Evolutionary conservation across 495 filamentous ascomycete species (phyloP), one percentile per base, ranked within the genome.

Genomic region (Trichoderma gamsii): DNA sequence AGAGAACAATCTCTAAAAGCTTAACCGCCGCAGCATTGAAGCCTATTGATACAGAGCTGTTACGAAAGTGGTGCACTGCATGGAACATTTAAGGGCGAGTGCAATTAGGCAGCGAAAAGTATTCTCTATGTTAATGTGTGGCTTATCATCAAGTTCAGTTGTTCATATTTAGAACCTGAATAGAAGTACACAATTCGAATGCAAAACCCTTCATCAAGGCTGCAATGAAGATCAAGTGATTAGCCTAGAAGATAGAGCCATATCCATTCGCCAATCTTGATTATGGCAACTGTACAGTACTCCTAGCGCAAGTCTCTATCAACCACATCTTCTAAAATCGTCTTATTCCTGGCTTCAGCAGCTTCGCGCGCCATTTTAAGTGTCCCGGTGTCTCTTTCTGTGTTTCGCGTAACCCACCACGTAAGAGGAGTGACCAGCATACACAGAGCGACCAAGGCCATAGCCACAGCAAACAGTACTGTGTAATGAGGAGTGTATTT

Each of bases 241-340:
- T 0, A 9, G 35, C 35, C 5, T n/a, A 7, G 5, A 9, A 38
- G 35, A 38, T 9, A 35, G 35, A 38, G 3, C 5, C 35, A 7
- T 38, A 6, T 2, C 5, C 2, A 38, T 38, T 9, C 7, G 35
- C 8, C 35, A 38, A 38, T n/a, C n/a, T n/a, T n/a, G n/a, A n/a
- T n/a, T n/a, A n/a, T n/a, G n/a, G n/a, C n/a, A n/a, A n/a, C n/a
- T n/a, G n/a, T n/a, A n/a, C n/a, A n/a, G n/a, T n/a, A 3, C 35
- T 9, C 4, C 56, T 32, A 27, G 25, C 66, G 78, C 74, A 67
- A 72, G 72, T 73, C 73, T 52, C 66, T 77, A 73, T 79, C 76
- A 67, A 80, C 77, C 21, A 81, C 73, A 72, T 80, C 79, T 59
- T 80, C 78, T 70, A 83, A 69, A 66, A 83, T 73, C 1, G 77